phyloP scores from a whole-genome alignment of 1,139 yeast species.

The Pichia sp. region DNA sequence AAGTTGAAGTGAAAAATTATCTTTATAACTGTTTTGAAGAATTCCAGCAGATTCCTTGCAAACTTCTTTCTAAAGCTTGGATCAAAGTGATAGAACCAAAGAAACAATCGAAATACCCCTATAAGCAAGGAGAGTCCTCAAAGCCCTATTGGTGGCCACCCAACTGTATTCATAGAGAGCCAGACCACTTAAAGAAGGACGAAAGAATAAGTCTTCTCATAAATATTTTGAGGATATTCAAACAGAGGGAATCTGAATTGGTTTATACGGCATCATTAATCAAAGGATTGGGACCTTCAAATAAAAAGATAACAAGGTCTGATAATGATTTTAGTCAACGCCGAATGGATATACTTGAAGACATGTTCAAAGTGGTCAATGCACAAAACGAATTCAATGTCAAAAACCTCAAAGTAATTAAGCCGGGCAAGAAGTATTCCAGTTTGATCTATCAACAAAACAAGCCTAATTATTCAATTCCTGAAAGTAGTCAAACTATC shows the following conservation, averaged over 20 bases:
- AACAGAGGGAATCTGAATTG: conserved; percentile 21
- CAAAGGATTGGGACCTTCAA: conserved; percentile 21
- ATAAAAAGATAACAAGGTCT: not conserved
- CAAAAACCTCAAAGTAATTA: conserved; percentile 20
- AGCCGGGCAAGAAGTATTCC: conserved; percentile 31
- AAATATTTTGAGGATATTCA: conserved; percentile 32
- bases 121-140: conserved; percentile 44
- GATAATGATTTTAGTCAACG: conserved; percentile 22
- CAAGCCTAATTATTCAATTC: not conserved
- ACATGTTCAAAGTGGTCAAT: conserved; percentile 26
- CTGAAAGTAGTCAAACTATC: not conserved
- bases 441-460: conserved; percentile 20
- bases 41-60: conserved; percentile 56
- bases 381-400: conserved; percentile 3
- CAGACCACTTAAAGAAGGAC: conserved; percentile 62
- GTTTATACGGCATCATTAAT: conserved; percentile 22
- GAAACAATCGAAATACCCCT: conserved; percentile 63
- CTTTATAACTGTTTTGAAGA: conserved; percentile 30
- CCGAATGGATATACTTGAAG: conserved; percentile 21
- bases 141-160: conserved; percentile 74
- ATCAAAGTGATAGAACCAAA: conserved; percentile 60
- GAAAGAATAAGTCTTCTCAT: conserved; percentile 50
- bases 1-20: conserved; percentile 25
- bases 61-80: conserved; percentile 63
- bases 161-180: conserved; percentile 58